Evolutionary conservation across 352 stramenopile genomes (phyloP).

Genomic region (Phytophthora pinifolia): DNA sequence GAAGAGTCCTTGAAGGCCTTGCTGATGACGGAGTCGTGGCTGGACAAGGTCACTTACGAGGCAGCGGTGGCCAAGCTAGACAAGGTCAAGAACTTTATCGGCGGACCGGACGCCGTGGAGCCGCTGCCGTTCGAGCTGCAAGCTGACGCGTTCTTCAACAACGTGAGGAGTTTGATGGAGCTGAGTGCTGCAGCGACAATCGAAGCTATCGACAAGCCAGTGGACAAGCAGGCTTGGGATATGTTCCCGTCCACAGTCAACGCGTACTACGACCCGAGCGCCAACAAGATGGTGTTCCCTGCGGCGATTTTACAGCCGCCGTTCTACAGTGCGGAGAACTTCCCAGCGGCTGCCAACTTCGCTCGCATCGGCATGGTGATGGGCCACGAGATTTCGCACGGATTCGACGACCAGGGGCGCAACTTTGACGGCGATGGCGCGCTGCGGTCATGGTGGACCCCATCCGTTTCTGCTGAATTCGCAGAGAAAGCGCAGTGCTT

Average conservation of each 20-base stretch:
- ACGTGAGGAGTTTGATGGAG: constrained; percentile 47
- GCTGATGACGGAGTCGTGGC: constrained; percentile 86
- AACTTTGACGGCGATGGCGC: constrained; percentile 86
- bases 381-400: constrained; percentile 94
- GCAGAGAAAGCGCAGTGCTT: constrained; percentile 56
- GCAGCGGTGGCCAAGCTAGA: constrained; percentile 88
- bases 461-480: constrained; percentile 48
- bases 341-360: constrained; percentile 90
- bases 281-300: constrained; percentile 93
- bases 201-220: constrained; percentile 41
- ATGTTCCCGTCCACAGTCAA: constrained; percentile 94
- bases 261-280: constrained; percentile 70
- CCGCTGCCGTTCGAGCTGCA: constrained; percentile 59
- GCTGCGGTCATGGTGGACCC: constrained; percentile 93
- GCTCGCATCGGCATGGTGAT: constrained; percentile 92
- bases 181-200: constrained; percentile 31
- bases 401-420: constrained; percentile 92
- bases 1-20: constrained; percentile 76
- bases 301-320: constrained; percentile 91
- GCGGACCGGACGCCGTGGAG: constrained; percentile 44
- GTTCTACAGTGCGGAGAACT: constrained; percentile 73
- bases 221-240: constrained; percentile 66
- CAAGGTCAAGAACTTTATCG: constrained; percentile 83
- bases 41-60: constrained; percentile 81
- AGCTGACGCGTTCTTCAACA: constrained; percentile 53